Evolutionary conservation across 2,329 filamentous ascomycete genomes (phyloP).

Genomic region (Pestalotiopsis sp.): DNA sequence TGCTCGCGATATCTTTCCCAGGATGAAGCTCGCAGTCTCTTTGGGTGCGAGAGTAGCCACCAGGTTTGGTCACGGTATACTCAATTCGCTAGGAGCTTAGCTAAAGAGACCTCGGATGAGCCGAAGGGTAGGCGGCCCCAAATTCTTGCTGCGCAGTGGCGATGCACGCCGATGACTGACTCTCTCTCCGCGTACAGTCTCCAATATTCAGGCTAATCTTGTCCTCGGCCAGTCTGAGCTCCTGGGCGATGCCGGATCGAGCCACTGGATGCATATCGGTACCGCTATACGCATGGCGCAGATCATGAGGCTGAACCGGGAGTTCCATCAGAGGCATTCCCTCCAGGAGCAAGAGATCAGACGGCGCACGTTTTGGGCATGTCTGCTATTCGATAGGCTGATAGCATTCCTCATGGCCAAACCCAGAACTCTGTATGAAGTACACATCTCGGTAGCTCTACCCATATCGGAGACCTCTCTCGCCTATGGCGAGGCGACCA

Average conservation of each 20-base stretch:
- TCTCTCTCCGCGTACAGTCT: neutral
- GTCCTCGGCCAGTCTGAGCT: constrained; percentile 8
- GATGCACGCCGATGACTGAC: neutral
- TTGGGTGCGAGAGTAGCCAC: constrained; percentile 1
- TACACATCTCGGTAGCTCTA: constrained; percentile 9
- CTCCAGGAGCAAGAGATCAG: constrained; percentile 9
- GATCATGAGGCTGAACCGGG: constrained; percentile 8
- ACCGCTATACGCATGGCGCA: constrained; percentile 9
- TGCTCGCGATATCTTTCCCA: constrained; percentile 4
- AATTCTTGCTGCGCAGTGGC: neutral
- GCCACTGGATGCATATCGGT: constrained; percentile 10
- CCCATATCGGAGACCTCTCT: constrained; percentile 9
- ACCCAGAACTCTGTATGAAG: constrained; percentile 6
- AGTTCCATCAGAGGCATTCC: constrained; percentile 9
- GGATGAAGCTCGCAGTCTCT: constrained; percentile 1
- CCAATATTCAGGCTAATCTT: constrained; percentile 11
- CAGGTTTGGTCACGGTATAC: constrained; percentile 8
- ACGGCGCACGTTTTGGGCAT: constrained; percentile 8
- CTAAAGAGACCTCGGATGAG: constrained; percentile 9
- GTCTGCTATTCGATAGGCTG: constrained; percentile 8
- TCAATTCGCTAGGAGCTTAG: neutral
- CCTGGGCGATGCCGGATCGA: constrained; percentile 6
- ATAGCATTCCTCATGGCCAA: constrained; percentile 7
- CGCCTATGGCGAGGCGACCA: constrained; percentile 7
- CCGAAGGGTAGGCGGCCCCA: neutral